A percentile compares a stretch with the other conserved stretches of the same genome.
Evolutionary conservation across 805 yeast species (phyloP).

Genomic region (Zygotorulaspora danielsina): DNA sequence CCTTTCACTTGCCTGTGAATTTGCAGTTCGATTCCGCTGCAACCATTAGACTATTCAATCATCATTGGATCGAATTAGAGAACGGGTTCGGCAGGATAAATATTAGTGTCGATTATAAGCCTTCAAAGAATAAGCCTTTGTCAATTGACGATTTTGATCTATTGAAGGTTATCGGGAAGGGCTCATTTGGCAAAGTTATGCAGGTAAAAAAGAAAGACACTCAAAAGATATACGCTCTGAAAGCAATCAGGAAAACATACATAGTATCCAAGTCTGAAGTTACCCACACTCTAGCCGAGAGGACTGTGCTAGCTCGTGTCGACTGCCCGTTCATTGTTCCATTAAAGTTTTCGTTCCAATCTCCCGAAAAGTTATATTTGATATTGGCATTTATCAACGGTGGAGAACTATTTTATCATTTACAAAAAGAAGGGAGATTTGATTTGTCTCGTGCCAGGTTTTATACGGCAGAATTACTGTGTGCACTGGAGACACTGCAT

Average conservation of each 20-base stretch:
- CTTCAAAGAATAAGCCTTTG: slow-evolving; percentile 60
- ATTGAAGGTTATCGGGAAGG: slow-evolving; percentile 93
- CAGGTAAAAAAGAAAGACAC: slow-evolving; percentile 96
- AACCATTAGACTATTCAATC: slow-evolving; percentile 59
- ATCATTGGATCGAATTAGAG: slow-evolving; percentile 47
- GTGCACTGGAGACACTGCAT: slow-evolving; percentile 90
- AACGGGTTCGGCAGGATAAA: slow-evolving; percentile 49
- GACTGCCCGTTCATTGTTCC: slow-evolving; percentile 96
- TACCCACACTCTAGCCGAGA: slow-evolving; percentile 92
- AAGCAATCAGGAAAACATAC: slow-evolving; percentile 89
- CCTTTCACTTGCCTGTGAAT: slow-evolving; percentile 58
- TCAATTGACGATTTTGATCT: slow-evolving; percentile 89
- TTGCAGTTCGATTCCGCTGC: slow-evolving; percentile 47
- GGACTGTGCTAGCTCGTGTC: slow-evolving; percentile 90
- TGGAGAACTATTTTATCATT: slow-evolving; percentile 91
- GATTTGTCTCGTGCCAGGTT: slow-evolving; percentile 85
- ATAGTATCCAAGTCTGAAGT: slow-evolving; percentile 93
- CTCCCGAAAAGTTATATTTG: slow-evolving; percentile 89
- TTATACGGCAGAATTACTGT: slow-evolving; percentile 88
- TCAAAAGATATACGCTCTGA: slow-evolving; percentile 87
- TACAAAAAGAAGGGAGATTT: slow-evolving; percentile 86
- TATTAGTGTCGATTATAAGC: slow-evolving; percentile 65
- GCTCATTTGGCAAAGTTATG: slow-evolving; percentile 98
- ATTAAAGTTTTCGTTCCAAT: slow-evolving; percentile 89
- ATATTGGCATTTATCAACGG: slow-evolving; percentile 94